Base-by-base conservation (phyloP, 441 rosid species). In the Hura crepitans region DNA sequence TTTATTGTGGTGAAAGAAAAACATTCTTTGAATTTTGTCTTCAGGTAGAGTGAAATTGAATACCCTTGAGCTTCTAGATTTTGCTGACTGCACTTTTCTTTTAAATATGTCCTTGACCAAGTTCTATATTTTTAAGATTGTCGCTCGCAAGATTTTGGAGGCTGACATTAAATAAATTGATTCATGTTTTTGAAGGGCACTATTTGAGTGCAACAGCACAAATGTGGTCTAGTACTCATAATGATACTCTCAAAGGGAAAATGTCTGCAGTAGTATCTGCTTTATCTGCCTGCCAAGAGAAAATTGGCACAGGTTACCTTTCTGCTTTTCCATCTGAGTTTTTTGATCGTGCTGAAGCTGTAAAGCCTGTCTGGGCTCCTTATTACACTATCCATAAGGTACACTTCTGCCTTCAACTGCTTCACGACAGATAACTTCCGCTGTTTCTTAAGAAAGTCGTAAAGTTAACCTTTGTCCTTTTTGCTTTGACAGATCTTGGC, bases 351-450 rank as follows among this genome's bases (percentile, higher is more conserved):
- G 85, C 89, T 49, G 96, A 95, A 77, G 95, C 89, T 71, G 46
- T 95, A 72, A 76, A 75, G 50, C 90, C 93, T 54, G 97, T 95
- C 3, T 95, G 97, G 97, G 99, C 99, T 79, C 97, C 99, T 18
- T 95, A 92, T 77, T 92, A 95, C 74, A 95, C 99, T 56, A 89
- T 95, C 71, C 97, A 95, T 85, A 95, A 95, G 95, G 97, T 90
- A 63, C 11, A 70, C 31, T 17, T 55, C 45, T 62, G 35, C 42
- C 46, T 56, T 58, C 8, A 39, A 28, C 14, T 61, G 23, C 51
- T 22, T 45, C 30, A 28, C 30, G 2, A 15, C 28, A 35, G 25
- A 61, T 17, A 27, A 28, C 37, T 50, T 30, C 28, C 35, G 27
- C 15, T 59, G 25, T 39, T 23, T n/a, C 25, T 1, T 14, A 27